phyloP scores from a whole-genome alignment of 2,329 filamentous ascomycete species.

The Mollisia scopiformis region DNA sequence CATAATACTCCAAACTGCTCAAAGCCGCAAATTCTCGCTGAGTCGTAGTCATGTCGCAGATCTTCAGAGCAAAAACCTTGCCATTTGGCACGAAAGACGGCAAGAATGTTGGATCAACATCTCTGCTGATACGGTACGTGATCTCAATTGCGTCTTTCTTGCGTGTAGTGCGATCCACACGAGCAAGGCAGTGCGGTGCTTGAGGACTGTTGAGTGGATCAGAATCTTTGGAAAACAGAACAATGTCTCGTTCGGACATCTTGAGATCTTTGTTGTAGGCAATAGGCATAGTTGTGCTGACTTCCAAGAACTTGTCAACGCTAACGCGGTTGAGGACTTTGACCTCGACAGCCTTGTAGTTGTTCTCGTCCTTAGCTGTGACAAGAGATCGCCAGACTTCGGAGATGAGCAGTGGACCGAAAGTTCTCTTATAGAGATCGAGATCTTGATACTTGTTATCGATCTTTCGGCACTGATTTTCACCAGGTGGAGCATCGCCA shows the following conservation, averaged over 20 bases:
- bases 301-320: conserved; percentile 91
- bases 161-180: conserved; percentile 77
- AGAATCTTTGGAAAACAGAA: conserved; percentile 77
- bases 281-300: conserved; percentile 80
- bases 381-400: conserved; percentile 97
- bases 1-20: conserved; percentile 91
- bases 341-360: conserved; percentile 79
- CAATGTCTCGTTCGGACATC: conserved; percentile 83
- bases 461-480: conserved; percentile 74
- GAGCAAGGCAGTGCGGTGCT: conserved; percentile 81
- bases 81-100: conserved; percentile 69
- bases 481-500: conserved; percentile 82
- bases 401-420: conserved; percentile 85
- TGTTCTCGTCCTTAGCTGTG: conserved; percentile 84
- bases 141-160: conserved; percentile 85
- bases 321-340: conserved; percentile 86
- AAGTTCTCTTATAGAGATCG: conserved; percentile 81
- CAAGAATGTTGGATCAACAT: conserved; percentile 50
- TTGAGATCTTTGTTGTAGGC: conserved; percentile 71
- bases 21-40: conserved; percentile 95
- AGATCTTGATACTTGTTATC: conserved; percentile 78
- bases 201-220: conserved; percentile 68
- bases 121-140: conserved; percentile 78
- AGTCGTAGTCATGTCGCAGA: conserved; percentile 91
- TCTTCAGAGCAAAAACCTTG: conserved; percentile 75